These are phyloP conservation scores for Cetraspora pellucida DNA, from an alignment of 192 early-diverging fungal species.

Conservation along the genomic window DNA sequence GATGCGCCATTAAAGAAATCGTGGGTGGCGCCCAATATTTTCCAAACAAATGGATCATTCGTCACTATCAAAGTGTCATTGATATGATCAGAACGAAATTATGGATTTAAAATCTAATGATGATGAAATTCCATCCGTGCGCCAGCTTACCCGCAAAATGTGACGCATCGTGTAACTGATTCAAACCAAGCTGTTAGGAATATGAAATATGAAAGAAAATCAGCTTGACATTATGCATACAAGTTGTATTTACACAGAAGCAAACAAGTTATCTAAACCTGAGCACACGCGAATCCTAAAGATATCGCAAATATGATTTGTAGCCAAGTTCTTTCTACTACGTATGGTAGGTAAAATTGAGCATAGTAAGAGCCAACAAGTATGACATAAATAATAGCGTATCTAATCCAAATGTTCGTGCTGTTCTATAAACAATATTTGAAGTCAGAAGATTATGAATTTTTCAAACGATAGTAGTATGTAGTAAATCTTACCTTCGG, in stretches of 20 bases:
- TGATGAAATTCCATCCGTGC: not conserved
- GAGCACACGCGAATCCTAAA: conserved; percentile 54
- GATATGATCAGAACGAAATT: not conserved
- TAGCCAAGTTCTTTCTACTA: conserved; percentile 49
- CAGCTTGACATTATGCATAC: not conserved
- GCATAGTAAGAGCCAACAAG: conserved; percentile 48
- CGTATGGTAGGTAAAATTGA: conserved; percentile 48
- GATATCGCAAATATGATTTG: conserved; percentile 50
- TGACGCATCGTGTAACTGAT: conserved; percentile 59
- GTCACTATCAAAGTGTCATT: conserved; percentile 36
- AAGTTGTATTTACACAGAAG: not conserved
- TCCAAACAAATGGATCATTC: conserved; percentile 58
- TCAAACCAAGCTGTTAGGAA: conserved; percentile 43
- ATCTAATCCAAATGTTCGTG: conserved; percentile 49
- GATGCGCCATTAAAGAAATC: conserved; percentile 63
- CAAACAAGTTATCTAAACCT: conserved; percentile 22
- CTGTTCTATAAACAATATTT: conserved; percentile 39
- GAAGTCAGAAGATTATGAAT: not conserved
- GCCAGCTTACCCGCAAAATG: conserved; percentile 50
- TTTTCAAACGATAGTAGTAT: not conserved
- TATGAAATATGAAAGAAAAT: not conserved
- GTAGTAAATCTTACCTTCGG: conserved; percentile 42
- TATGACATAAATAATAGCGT: conserved; percentile 47
- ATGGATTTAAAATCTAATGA: not conserved
- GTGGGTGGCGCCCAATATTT: conserved; percentile 55